These are phyloP conservation scores for Chlamydomonas incerta DNA, from an alignment of 139 green algal genomes.

Conservation along the genomic window DNA sequence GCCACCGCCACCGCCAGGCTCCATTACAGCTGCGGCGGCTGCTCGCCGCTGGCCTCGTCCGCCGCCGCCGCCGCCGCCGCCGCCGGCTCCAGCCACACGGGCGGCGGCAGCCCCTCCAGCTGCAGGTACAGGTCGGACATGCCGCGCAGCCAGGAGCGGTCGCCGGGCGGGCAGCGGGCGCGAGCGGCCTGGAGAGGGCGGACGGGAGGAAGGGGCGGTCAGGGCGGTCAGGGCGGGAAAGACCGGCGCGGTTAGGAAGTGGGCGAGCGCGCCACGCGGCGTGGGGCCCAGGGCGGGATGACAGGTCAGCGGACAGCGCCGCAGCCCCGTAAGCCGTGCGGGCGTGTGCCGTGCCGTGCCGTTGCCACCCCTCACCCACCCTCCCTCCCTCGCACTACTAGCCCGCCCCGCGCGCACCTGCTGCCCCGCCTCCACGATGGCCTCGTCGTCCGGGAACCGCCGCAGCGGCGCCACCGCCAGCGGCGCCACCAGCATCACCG, in stretches of 20 bases:
- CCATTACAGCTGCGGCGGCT: no score
- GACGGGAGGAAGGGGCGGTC: no score
- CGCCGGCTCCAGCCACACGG: not conserved
- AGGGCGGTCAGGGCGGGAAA: no score
- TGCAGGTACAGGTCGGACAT: slow-evolving; percentile 30
- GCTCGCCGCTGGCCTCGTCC: no score
- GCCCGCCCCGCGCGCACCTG: not conserved
- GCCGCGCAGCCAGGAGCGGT: slow-evolving; percentile 13
- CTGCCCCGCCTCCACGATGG: not conserved
- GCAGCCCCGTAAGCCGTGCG: no score
- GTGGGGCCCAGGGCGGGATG: not conserved
- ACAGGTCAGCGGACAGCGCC: not conserved
- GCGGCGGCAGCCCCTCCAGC: not conserved
- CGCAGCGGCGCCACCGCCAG: slow-evolving; percentile 25
- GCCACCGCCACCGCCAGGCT: no score
- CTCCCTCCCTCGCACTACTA: no score
- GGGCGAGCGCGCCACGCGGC: no score
- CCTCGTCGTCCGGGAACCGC: slow-evolving; percentile 30
- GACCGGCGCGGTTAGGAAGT: no score
- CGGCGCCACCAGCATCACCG: slow-evolving; percentile 25
- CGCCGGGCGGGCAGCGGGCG: not conserved
- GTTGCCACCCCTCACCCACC: not conserved
- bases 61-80: no score
- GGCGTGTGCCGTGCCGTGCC: no score
- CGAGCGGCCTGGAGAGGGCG: not conserved